Percentiles rank a stretch among this genome's conserved stretches.
phyloP scores from a whole-genome alignment of 129 eudicot genomes.

The Helichrysum umbraculigerum region DNA sequence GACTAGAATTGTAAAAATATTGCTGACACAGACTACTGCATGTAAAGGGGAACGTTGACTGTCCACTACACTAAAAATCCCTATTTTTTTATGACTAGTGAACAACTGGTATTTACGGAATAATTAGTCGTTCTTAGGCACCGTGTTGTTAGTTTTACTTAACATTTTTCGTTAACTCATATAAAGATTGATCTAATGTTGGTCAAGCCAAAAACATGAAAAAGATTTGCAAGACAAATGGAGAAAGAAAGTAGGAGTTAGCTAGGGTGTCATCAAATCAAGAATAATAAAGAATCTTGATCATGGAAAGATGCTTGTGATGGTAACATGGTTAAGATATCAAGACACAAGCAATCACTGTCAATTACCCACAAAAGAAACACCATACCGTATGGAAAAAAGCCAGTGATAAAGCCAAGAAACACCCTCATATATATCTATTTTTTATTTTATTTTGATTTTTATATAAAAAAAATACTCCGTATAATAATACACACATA shows the following conservation, averaged over 20 bases:
- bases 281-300: slow-evolving; percentile 18
- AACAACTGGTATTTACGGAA: no score
- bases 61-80: no score
- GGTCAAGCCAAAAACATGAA: neutral
- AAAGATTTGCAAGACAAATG: neutral
- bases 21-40: no score
- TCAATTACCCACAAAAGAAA: slow-evolving; percentile 13
- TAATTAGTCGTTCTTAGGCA: no score
- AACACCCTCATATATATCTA: neutral
- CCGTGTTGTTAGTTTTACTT: no score
- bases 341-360: slow-evolving; percentile 26
- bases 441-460: neutral
- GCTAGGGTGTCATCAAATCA: slow-evolving; percentile 11
- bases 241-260: slow-evolving; percentile 9
- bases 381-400: neutral
- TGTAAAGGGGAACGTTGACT: no score
- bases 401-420: slow-evolving; percentile 21
- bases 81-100: no score
- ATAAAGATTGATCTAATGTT: neutral
- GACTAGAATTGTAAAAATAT: no score
- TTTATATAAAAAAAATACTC: no score
- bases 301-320: slow-evolving; percentile 31
- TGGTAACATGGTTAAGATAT: slow-evolving; percentile 26
- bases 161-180: neutral
- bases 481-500: neutral